Base-by-base conservation (phyloP, 2,329 filamentous ascomycete genomes). In the Graphiopsis chlorocephala region DNA sequence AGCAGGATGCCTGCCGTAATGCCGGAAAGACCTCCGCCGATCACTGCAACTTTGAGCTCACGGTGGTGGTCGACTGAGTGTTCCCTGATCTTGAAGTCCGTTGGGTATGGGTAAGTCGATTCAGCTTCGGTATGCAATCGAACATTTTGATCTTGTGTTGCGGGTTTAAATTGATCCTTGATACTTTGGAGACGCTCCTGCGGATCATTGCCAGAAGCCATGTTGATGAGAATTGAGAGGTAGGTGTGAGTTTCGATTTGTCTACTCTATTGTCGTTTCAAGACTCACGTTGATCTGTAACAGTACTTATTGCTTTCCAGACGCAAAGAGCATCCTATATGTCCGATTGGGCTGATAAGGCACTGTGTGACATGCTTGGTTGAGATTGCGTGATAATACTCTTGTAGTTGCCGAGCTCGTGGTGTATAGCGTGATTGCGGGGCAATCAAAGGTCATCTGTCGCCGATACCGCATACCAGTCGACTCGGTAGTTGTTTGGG, bases 1-100 rank as follows among this genome's bases (percentile, higher is more conserved):
- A 93, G 78, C 10, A 92, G 75, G 11, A 88, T 81, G 0, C 88
- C 89, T 1, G 89, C 86, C 3, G 85, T 83, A 42, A 90, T 82
- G 2, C 88, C 88, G 0, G 86, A 76, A 0, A 90, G 75, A 0
- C 88, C 88, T 7, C 86, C 87, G 1, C 88, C 88, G 33, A 90
- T 83, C 0, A 90, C 82, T 0, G 83, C 85, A 58, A 70, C 71
- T 59, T 72, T 72, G 14, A 74, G 65, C 29, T 65, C 50, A 23
- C 69, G 69, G 12, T 69, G 38, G 14, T 74, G 64, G 64, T 74
- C 73, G 31, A 74, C 68, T 4, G 72, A 66, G 45, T 70, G 70
- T 33, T 74, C 72, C n/a, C 67, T 64, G 29, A 74, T 64, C 53
- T 72, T 68, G 67, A 74, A 73, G 31, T 71, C 60, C 3, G 73